Evolutionary conservation across 1,139 yeast genomes (phyloP), one percentile per base, ranked within the genome.

Genomic region (Blastobotrys arbuscula): DNA sequence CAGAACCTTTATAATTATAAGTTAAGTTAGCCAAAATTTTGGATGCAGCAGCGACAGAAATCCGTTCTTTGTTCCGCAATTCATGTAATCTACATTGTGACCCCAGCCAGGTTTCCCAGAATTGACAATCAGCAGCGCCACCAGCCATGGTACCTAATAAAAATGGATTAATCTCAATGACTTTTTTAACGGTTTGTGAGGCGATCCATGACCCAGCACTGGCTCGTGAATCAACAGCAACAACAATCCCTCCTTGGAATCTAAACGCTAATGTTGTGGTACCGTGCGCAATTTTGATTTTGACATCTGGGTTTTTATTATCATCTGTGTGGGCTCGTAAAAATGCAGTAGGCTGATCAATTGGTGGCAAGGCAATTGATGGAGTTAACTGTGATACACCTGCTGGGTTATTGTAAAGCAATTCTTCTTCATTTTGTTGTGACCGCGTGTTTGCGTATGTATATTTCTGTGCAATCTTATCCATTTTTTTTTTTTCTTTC

Each of bases 121-220:
- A 94, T 69, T 94, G 98, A 76, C 99, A 92, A 71, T 92, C 99
- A 24, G 98, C 98, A 46, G 99, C 99, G 74, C 97, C 97, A 71
- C 99, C 99, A 34, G 99, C 99, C 97, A 92, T 83, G 30, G 99
- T 92, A 57, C 99, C 99, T 61, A 92, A 77, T 58, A 92, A 72
- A 64, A 86, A 85, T 47, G 97, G 97, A 69, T 94, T 94, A 71
- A 92, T 92, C 68, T 92, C 92, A 65, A 92, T 90, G 47, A 92
- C 98, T 70, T 92, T 92, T 71, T 92, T 90, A 56, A 92, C 99
- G 1, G 97, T 89, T 69, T 90, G 97, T 23, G 97, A 89, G 15
- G 97, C 98, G 61, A 94, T 84, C 97, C 97, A 92, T 63, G 85
- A 84, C 48, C 98, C 98, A 12, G 95, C 96, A n/a, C 97, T 86